Evolutionary conservation across 768 basidiomycete species (phyloP).

Genomic region (Amanita molliuscula): DNA sequence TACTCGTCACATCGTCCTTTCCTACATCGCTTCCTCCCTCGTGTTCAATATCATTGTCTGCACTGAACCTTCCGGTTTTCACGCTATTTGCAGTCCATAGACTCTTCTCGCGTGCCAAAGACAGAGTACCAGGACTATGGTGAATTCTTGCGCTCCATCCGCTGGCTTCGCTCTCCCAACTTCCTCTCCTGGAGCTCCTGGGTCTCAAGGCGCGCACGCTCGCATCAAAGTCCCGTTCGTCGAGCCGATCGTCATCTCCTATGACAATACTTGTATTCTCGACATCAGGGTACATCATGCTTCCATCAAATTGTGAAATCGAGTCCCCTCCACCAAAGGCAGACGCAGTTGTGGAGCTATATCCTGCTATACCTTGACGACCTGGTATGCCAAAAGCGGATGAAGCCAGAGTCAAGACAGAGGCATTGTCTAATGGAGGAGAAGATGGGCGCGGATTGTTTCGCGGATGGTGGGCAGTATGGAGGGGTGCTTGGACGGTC

Average conservation of each 20-base stretch:
- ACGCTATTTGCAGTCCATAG: slow-evolving; percentile 52
- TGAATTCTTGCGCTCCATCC: slow-evolving; percentile 76
- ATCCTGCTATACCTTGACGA: slow-evolving; percentile 30
- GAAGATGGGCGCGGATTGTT: slow-evolving; percentile 93
- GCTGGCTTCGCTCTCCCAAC: slow-evolving; percentile 87
- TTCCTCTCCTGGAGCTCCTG: slow-evolving; percentile 75
- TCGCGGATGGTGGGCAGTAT: slow-evolving; percentile 87
- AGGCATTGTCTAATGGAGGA: slow-evolving; percentile 87
- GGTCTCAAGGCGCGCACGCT: slow-evolving; percentile 86
- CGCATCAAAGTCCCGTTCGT: slow-evolving; percentile 71
- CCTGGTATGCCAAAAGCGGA: slow-evolving; percentile 78
- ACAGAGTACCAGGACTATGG: slow-evolving; percentile 33
- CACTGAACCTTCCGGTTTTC: slow-evolving; percentile 45
- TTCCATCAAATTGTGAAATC: slow-evolving; percentile 63
- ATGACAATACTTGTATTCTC: slow-evolving; percentile 61
- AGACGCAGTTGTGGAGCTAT: slow-evolving; percentile 35
- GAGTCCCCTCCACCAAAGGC: slow-evolving; percentile 50
- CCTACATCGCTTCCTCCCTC: slow-evolving; percentile 12
- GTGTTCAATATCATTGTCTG: slow-evolving; percentile 30
- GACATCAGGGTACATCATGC: slow-evolving; percentile 43
- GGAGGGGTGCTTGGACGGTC: slow-evolving; percentile 71
- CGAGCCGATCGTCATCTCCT: slow-evolving; percentile 55
- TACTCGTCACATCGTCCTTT: not conserved
- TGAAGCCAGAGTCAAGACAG: slow-evolving; percentile 85
- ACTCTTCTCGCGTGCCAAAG: slow-evolving; percentile 42